Conservation (phyloP, 2,329 filamentous ascomycete genomes). For the Elsinoe perseae region DNA sequence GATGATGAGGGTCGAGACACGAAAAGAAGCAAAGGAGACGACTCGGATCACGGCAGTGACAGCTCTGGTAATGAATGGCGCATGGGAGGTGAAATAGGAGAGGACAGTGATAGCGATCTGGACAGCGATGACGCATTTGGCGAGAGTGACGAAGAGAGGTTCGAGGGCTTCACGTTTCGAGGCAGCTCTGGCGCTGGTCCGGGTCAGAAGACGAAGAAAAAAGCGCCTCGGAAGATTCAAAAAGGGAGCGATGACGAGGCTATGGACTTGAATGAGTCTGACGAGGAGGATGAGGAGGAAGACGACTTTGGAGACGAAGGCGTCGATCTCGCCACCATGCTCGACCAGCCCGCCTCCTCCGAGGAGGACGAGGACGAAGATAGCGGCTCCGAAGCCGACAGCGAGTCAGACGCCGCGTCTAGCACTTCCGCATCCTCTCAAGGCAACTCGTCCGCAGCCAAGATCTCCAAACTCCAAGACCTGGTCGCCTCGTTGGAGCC, state of each 20-base stretch:
- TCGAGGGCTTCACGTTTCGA: slow-evolving; percentile 66
- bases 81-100: slow-evolving; percentile 57
- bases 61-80: slow-evolving; percentile 81
- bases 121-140: slow-evolving; percentile 80
- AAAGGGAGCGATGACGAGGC: slow-evolving; percentile 26
- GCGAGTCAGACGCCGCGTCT: slow-evolving; percentile 45
- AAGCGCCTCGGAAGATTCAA: slow-evolving; percentile 26
- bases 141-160: slow-evolving; percentile 77
- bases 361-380: slow-evolving; percentile 39
- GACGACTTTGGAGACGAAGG: slow-evolving; percentile 57
- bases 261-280: slow-evolving; percentile 44
- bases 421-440: slow-evolving; percentile 41
- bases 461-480: slow-evolving; percentile 57
- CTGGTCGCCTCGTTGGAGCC: slow-evolving; percentile 60
- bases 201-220: slow-evolving; percentile 44
- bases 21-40: slow-evolving; percentile 32
- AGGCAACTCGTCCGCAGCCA: slow-evolving; percentile 40
- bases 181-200: slow-evolving; percentile 49
- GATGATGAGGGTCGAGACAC: slow-evolving; percentile 28
- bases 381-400: slow-evolving; percentile 23
- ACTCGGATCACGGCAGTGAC: slow-evolving; percentile 68
- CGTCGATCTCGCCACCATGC: slow-evolving; percentile 54
- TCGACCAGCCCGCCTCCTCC: slow-evolving; percentile 46
- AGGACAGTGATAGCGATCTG: slow-evolving; percentile 60
- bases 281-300: slow-evolving; percentile 53